Percentiles rank a stretch among this genome's conserved stretches.
Conservation (phyloP, 768 basidiomycete genomes). For the Pulveroboletus ravenelii region DNA sequence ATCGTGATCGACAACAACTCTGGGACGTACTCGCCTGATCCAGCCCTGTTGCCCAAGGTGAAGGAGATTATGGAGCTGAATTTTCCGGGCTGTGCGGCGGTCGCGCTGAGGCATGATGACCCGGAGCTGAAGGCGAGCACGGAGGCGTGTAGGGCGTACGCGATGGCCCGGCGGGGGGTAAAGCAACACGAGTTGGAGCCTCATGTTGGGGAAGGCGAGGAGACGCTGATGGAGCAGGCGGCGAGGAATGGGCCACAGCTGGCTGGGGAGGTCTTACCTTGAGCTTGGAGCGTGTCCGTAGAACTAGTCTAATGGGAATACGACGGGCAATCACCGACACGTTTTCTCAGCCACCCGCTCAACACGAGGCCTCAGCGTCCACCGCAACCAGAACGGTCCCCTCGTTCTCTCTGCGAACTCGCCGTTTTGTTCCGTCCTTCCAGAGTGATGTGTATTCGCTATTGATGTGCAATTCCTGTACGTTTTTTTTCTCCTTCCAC, state of each 20-base stretch:
- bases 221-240: constrained; percentile 40
- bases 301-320: constrained; percentile 17
- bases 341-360: constrained; percentile 34
- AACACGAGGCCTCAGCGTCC: constrained; percentile 29
- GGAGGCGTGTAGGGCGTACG: constrained; percentile 67
- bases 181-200: constrained; percentile 60
- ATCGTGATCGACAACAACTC: constrained; percentile 83
- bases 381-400: constrained; percentile 11
- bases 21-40: constrained; percentile 79
- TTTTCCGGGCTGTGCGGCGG: constrained; percentile 59
- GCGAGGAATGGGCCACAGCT: constrained; percentile 1
- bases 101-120: constrained; percentile 53
- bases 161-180: constrained; percentile 55
- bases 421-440: constrained; percentile 4
- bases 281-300: background rate
- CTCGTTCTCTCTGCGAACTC: constrained; percentile 3
- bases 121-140: constrained; percentile 51
- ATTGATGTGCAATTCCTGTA: constrained; percentile 25
- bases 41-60: constrained; percentile 53
- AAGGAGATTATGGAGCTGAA: constrained; percentile 66
- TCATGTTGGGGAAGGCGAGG: constrained; percentile 50
- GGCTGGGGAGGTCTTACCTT: background rate
- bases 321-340: constrained; percentile 29
- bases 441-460: constrained; percentile 20
- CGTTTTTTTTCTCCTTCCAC: background rate